phyloP scores from a whole-genome alignment of 2,329 filamentous ascomycete species.

The Claviceps maximensis region DNA sequence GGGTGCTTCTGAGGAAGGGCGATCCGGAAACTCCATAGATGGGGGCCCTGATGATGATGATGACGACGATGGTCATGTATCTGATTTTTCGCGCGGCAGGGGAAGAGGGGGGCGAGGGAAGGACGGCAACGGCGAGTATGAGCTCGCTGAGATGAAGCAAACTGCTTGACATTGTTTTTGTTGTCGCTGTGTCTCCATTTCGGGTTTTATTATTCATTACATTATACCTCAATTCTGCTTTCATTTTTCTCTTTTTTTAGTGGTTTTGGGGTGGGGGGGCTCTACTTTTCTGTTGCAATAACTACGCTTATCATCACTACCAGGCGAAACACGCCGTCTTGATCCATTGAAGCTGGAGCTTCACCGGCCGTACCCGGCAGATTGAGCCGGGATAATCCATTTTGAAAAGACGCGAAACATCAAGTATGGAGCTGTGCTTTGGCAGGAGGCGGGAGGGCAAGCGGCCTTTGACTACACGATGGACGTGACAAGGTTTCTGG shows the following conservation, averaged over 20 bases:
- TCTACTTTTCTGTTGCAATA: too few species aligned
- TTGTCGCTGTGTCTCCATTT: not conserved
- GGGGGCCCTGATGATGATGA: constrained; percentile 15
- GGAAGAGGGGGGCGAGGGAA: constrained; percentile 35
- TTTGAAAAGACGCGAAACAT: too few species aligned
- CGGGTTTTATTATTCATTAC: not conserved
- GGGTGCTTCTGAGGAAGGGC: constrained; percentile 11
- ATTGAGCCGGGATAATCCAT: too few species aligned
- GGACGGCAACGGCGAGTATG: constrained; percentile 47
- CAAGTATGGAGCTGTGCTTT: too few species aligned
- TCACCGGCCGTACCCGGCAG: too few species aligned
- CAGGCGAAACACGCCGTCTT: too few species aligned
- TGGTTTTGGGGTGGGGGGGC: too few species aligned
- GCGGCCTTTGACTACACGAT: too few species aligned
- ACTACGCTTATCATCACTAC: too few species aligned
- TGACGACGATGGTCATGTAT: not conserved
- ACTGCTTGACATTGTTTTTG: not conserved
- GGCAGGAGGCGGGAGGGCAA: too few species aligned
- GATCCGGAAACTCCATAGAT: constrained; percentile 23
- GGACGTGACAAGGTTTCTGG: too few species aligned
- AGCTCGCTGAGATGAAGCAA: constrained; percentile 45
- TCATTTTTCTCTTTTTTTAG: not conserved
- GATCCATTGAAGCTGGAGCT: too few species aligned
- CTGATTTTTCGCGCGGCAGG: constrained; percentile 1
- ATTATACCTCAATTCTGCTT: not conserved